phyloP scores from a whole-genome alignment of 2,329 filamentous ascomycete species.

The Diaporthe amygdali region DNA sequence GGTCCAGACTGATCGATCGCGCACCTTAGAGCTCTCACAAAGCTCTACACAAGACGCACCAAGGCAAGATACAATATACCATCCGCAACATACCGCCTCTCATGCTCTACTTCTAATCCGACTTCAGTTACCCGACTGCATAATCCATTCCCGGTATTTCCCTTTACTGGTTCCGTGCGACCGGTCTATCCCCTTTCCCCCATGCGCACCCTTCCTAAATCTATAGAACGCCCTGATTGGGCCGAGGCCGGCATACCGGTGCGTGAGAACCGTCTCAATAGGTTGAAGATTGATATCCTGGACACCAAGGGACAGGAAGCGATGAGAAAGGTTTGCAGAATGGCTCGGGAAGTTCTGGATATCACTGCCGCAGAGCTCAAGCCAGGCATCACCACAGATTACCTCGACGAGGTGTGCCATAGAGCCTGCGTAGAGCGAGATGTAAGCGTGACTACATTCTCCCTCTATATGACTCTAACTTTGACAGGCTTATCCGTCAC shows the following conservation, averaged over 20 bases:
- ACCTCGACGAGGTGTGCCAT: constrained; percentile 72
- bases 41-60: too few species aligned
- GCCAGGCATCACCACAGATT: constrained; percentile 77
- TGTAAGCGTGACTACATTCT: too few species aligned
- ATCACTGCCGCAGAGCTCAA: constrained; percentile 69
- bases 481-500: constrained; percentile 92
- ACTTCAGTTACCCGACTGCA: too few species aligned
- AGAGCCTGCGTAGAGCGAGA: too few species aligned
- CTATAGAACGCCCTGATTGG: constrained; percentile 93
- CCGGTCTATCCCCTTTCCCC: constrained; percentile 86
- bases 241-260: constrained; percentile 80
- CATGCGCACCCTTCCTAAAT: too few species aligned
- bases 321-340: constrained; percentile 76
- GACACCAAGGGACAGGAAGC: constrained; percentile 69
- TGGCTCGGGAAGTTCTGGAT: constrained; percentile 76
- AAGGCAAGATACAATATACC: too few species aligned
- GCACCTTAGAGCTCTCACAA: too few species aligned
- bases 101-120: too few species aligned
- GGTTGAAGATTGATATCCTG: constrained; percentile 83
- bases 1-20: too few species aligned
- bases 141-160: constrained; percentile 91
- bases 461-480: constrained; percentile 1
- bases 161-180: constrained; percentile 80
- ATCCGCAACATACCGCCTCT: too few species aligned
- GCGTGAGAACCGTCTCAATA: constrained; percentile 64